A percentile compares a stretch with the other conserved stretches of the same genome.
phyloP scores from a whole-genome alignment of 331 rosid species.

The Malus hybrid region DNA sequence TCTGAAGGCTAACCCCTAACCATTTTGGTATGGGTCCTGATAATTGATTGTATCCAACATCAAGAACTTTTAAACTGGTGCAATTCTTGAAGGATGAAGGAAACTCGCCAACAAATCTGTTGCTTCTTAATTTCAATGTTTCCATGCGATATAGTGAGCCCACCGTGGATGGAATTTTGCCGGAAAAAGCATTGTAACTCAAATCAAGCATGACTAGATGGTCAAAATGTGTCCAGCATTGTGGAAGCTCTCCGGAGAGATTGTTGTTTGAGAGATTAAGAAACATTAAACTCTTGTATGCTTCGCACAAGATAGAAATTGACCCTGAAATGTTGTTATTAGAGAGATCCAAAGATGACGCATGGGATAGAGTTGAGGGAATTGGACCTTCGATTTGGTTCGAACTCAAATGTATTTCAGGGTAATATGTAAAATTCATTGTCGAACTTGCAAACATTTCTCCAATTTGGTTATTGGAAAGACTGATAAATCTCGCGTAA shows the following conservation, averaged over 20 bases:
- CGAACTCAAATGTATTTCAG: not conserved
- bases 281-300: too few relatives aligned
- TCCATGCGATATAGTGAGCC: not conserved
- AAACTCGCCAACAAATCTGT: not conserved
- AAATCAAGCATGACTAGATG: not conserved
- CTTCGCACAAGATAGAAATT: too few relatives aligned
- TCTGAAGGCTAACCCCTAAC: not conserved
- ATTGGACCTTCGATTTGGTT: not conserved
- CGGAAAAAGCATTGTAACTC: too few relatives aligned
- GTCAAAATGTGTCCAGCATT: not conserved
- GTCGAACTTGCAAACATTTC: too few relatives aligned
- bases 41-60: too few relatives aligned
- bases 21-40: too few relatives aligned
- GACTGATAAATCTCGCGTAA: fast-evolving
- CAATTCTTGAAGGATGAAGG: not conserved
- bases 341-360: too few relatives aligned
- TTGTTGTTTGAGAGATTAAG: too few relatives aligned
- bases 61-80: not conserved
- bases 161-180: too few relatives aligned
- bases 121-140: not conserved
- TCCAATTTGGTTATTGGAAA: too few relatives aligned
- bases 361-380: not conserved
- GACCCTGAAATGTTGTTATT: too few relatives aligned
- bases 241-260: too few relatives aligned
- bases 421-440: not conserved